Base-by-base conservation (phyloP, 2,329 filamentous ascomycete species). In the Neocatenulostroma microsporum region DNA sequence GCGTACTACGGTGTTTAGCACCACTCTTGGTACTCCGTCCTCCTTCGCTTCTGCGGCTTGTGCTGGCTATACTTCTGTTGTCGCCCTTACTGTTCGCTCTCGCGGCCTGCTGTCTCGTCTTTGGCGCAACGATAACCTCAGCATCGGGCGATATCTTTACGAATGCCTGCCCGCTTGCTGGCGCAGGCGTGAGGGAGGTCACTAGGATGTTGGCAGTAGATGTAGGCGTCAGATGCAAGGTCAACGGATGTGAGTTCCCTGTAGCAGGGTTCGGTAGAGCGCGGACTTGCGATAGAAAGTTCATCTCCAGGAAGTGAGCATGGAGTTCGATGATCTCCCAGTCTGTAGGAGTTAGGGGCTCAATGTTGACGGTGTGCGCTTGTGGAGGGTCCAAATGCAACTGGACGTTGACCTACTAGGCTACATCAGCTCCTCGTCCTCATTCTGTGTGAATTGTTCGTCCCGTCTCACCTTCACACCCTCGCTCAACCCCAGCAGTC, bases 241-340 rank as follows among this genome's bases (percentile, higher is more conserved):
- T 94, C 45, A 98, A 68, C 10, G 88, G 82, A 59, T 98, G 88
- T 19, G 78, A 67, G 23, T 70, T 66, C 3, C 57, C 67, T 17
- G 71, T 67, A 9, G 50, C 45, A 13, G 89, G 89, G 60, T 95
- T 96, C 17, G 89, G 89, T 15, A 98, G 70, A 13, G 89, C 89
- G 52, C 91, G 82, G 50, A 98, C 88, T 65, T 98, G 91, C 29
- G 82, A 84, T 21, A 94, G 70, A 35, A 98, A 78, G 60, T 98
- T 96, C 47, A 95, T 72, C 57, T 98, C 91, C 34, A 98, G 70
- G 56, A 96, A 98, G 12, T 82, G 91, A 4, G 91, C 91, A 66
- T 98, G 91, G 2, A 98, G 70, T 62, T 98, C 91, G 51, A 98
- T 96, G 53, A 96, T 94, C 63, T 98, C 91, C 91, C 91, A 98